phyloP scores from a whole-genome alignment of 2,329 filamentous ascomycete genomes.

The Pseudogymnoascus sp. region DNA sequence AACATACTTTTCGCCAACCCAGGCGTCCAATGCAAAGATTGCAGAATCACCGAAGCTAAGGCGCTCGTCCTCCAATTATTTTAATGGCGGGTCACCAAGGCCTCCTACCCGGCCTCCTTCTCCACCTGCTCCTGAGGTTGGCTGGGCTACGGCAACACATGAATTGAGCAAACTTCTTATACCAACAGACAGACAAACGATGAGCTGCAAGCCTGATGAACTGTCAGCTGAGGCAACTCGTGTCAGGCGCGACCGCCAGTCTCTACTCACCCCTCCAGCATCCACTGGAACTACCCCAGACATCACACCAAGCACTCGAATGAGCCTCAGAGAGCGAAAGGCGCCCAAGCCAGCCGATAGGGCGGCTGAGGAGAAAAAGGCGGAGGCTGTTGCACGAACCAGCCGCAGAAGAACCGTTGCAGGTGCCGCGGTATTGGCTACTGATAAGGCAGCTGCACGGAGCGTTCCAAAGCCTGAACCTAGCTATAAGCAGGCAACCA shows the following conservation, averaged over 20 bases:
- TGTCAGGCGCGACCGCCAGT: slow-evolving; percentile 59
- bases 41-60: slow-evolving; percentile 61
- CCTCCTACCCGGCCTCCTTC: slow-evolving; percentile 44
- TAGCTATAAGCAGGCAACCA: slow-evolving; percentile 23
- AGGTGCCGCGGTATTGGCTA: slow-evolving; percentile 42
- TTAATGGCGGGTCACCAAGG: slow-evolving; percentile 34
- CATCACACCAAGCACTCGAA: slow-evolving; percentile 46
- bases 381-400: slow-evolving; percentile 31
- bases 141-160: slow-evolving; percentile 78
- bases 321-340: slow-evolving; percentile 69
- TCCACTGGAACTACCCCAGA: slow-evolving; percentile 28
- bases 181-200: slow-evolving; percentile 66
- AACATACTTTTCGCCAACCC: slow-evolving; percentile 81
- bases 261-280: slow-evolving; percentile 37
- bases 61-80: slow-evolving; percentile 54
- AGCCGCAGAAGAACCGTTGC: slow-evolving; percentile 58
- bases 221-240: slow-evolving; percentile 64
- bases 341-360: slow-evolving; percentile 44
- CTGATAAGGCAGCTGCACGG: slow-evolving; percentile 36
- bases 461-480: slow-evolving; percentile 28
- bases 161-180: slow-evolving; percentile 80
- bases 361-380: slow-evolving; percentile 45
- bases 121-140: slow-evolving; percentile 71
- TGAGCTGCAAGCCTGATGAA: slow-evolving; percentile 72
- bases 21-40: slow-evolving; percentile 78